These are phyloP conservation scores for Prunus mongolica DNA, from an alignment of 306 rosid species.

Conservation along the genomic window DNA sequence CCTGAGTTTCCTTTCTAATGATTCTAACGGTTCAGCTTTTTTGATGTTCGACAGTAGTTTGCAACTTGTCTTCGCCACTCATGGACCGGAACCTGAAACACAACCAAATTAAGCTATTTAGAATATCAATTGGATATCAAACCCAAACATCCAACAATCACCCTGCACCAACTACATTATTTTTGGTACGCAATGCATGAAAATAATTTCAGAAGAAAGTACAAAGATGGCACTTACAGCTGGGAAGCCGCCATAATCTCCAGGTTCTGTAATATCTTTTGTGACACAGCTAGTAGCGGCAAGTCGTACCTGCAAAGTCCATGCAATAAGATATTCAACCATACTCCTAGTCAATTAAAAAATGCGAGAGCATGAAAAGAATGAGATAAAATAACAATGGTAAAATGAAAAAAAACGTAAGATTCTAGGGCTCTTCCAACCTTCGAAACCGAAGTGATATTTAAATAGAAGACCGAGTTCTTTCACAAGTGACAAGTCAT, in stretches of 20 bases:
- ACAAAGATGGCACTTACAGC: conserved; percentile 43
- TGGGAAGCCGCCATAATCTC: conserved; percentile 86
- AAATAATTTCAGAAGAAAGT: background rate
- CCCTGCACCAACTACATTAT: background rate
- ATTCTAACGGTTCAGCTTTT: conserved; percentile 26
- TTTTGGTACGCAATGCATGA: background rate
- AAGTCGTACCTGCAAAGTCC: conserved; percentile 65
- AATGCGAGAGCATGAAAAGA: background rate
- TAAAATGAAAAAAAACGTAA: background rate
- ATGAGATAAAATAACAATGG: background rate
- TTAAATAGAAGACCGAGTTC: background rate
- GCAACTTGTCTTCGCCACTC: conserved; percentile 82
- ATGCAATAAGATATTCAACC: background rate
- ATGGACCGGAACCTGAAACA: conserved; percentile 55
- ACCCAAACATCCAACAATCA: conserved; percentile 1
- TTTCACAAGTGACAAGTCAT: background rate
- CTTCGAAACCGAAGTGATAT: background rate
- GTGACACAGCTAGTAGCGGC: conserved; percentile 85
- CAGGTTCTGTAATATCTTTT: conserved; percentile 75
- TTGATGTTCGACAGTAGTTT: conserved; percentile 24
- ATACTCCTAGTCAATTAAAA: background rate
- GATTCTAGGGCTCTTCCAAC: background rate
- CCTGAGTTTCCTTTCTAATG: background rate
- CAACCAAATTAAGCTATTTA: conserved; percentile 4
- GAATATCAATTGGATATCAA: background rate